Evolutionary conservation across 768 basidiomycete species (phyloP), one percentile per base, ranked within the genome.

Genomic region (Macrolepiota fuliginosa): DNA sequence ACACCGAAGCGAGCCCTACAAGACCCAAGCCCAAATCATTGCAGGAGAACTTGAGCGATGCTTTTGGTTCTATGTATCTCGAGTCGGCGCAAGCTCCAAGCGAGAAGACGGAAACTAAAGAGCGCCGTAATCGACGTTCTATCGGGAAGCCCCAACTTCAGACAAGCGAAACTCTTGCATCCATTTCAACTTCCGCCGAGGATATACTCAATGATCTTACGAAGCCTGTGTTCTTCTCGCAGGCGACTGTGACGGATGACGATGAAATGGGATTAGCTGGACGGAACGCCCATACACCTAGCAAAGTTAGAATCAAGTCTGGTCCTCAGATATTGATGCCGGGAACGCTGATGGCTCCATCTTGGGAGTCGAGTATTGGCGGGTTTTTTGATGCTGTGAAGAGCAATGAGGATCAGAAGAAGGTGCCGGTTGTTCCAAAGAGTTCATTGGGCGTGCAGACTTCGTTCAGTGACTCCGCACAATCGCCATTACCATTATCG

Each of bases 311-410:
- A 36, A 61, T 57, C 58, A 65, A 67, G 66, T 63, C 66, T 49
- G 64, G 72, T 59, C 68, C 70, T 10, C 76, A 76, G 39, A 74
- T 75, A 39, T 69, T 66, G 60, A 88, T 88, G 86, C 86, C 86
- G 1, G 80, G 86, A 50, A 81, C 86, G 1, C 74, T 87, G 12
- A 67, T 69, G 49, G 77, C 84, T 0, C 84, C 85, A 17, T 79
- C 83, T 24, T 72, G 79, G n/a, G 73, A 77, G 13, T 75, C 75
- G 61, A 79, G 75, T 49, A 74, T 72, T 58, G 64, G 68, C 51
- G 73, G 72, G 37, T 66, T 68, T 52, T 51, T 54, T 46, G 53
- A 60, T 50, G 57, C 54, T 53, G 45, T 54, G 54, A 39, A 42
- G 64, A 15, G 46, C 37, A 54, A 24, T 53, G 59, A 42, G n/a